Evolutionary conservation across 257 asterid species (phyloP), one percentile per base, ranked within the genome.

Genomic region (Plantago major): DNA sequence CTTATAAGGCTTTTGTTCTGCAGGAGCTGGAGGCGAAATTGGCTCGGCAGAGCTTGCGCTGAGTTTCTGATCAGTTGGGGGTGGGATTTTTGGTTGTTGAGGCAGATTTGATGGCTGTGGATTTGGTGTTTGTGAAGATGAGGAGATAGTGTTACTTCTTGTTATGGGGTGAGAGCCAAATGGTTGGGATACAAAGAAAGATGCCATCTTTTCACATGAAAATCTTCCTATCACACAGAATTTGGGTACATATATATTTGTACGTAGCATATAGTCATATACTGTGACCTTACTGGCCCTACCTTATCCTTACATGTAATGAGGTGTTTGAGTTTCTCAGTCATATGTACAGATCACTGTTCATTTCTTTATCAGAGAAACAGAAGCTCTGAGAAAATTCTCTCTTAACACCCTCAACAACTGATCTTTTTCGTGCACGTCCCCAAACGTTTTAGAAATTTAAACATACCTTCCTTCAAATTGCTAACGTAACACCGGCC

Each of bases 111-210:
- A 67, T 53, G 77, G 82, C 73, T 79, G 85, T 45, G 82, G 71
- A 42, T 71, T 64, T 16, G 85, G 79, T 10, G 75, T 54, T 62
- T 79, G 92, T 44, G 90, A 73, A 43, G 90, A 82, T 50, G 88
- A 84, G 43, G 69, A 73, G 77, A 71, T 51, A 56, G 62, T 33
- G 12, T 61, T 74, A 3, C 61, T 73, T 76, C 83, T 82, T 62
- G 84, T 44, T 54, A 65, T 65, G 22, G 87, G 85, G 37, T 66
- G 89, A 54, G 87, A 79, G 1, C 77, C 55, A 71, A 78, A 82
- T 58, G 84, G 81, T 37, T 86, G 85, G 14, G 83, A 79, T 13
- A 76, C 77, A 58, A 89, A 74, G 67, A 82, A 76, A 18, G 95
- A 71, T 33, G 94, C 84, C 95, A 88, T 88, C 67, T 63, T 67